Conservation (phyloP, 345 rosid species). For the Arabidopsis arenosa region DNA sequence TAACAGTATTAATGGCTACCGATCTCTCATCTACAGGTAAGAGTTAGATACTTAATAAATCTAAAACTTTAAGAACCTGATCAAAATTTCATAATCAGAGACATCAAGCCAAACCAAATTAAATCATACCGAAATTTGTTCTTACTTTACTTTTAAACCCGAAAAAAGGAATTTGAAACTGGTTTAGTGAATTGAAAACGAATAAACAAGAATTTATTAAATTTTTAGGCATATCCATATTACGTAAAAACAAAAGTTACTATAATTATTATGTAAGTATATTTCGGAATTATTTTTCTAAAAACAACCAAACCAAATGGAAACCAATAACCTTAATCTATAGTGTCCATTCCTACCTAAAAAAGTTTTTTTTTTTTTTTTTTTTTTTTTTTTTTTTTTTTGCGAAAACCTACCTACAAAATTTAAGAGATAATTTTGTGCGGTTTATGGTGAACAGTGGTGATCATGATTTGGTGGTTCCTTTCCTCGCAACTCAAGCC, state of each 20-base stretch:
- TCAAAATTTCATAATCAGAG: background rate
- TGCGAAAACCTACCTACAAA: background rate
- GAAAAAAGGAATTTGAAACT: background rate
- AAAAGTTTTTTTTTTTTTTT: too few species aligned
- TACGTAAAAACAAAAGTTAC: too few species aligned
- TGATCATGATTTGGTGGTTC: conserved; percentile 56
- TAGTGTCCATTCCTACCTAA: background rate
- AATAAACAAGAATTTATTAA: background rate
- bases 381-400: too few species aligned
- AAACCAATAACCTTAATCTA: background rate
- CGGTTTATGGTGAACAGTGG: conserved; percentile 45
- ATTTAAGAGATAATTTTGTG: background rate
- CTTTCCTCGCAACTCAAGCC: conserved; percentile 56
- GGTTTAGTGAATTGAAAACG: background rate
- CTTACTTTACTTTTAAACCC: background rate
- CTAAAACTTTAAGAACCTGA: too few species aligned
- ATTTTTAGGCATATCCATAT: too few species aligned
- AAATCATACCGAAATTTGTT: background rate
- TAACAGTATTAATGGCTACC: conserved; percentile 18
- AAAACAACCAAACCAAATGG: background rate
- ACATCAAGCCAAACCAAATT: background rate
- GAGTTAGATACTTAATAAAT: background rate
- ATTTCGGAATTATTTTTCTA: too few species aligned
- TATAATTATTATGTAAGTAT: too few species aligned
- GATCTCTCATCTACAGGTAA: conserved; percentile 35